Percentiles rank a stretch among this genome's conserved stretches.
Evolutionary conservation across 352 stramenopile genomes (phyloP).

Genomic region (Hyaloperonospora arabidopsidis): DNA sequence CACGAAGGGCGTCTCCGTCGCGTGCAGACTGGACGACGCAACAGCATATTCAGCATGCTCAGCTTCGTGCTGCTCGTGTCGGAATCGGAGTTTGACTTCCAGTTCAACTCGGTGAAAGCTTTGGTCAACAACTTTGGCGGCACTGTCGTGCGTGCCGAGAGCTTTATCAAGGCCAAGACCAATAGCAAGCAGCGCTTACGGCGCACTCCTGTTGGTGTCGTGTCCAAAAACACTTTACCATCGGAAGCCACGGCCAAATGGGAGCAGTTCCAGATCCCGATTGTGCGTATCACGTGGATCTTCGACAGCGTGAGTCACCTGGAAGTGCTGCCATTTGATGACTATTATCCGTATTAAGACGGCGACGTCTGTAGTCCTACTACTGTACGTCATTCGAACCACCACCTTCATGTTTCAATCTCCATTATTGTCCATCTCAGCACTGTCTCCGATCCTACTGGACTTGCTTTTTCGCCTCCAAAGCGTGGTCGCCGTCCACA

Average conservation of each 20-base stretch:
- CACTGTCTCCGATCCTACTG: slow-evolving; percentile 16
- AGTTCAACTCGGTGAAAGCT: slow-evolving; percentile 45
- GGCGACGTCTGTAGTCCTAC: background rate
- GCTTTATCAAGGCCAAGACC: slow-evolving; percentile 22
- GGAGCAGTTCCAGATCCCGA: slow-evolving; percentile 66
- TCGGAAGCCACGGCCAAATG: slow-evolving; percentile 48
- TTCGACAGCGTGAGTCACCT: slow-evolving; percentile 85
- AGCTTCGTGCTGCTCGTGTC: slow-evolving; percentile 70
- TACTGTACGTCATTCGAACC: too few relatives aligned
- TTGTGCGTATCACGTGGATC: slow-evolving; percentile 82
- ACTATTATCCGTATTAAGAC: slow-evolving; percentile 79
- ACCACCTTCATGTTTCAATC: background rate
- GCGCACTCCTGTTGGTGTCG: slow-evolving; percentile 54
- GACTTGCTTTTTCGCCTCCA: slow-evolving; percentile 6
- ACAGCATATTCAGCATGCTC: slow-evolving; percentile 71
- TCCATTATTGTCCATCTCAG: slow-evolving; percentile 5
- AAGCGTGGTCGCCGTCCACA: slow-evolving; percentile 44
- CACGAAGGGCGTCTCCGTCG: slow-evolving; percentile 50
- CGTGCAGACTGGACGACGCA: slow-evolving; percentile 42
- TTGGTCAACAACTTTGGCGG: slow-evolving; percentile 71
- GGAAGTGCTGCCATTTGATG: slow-evolving; percentile 72
- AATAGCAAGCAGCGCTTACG: slow-evolving; percentile 17
- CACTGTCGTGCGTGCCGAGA: slow-evolving; percentile 29
- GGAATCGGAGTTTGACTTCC: slow-evolving; percentile 64
- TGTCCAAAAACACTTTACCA: slow-evolving; percentile 60